These are phyloP conservation scores for Thecaphora frezii DNA, from an alignment of 1,284 basidiomycete genomes.

Conservation along the genomic window DNA sequence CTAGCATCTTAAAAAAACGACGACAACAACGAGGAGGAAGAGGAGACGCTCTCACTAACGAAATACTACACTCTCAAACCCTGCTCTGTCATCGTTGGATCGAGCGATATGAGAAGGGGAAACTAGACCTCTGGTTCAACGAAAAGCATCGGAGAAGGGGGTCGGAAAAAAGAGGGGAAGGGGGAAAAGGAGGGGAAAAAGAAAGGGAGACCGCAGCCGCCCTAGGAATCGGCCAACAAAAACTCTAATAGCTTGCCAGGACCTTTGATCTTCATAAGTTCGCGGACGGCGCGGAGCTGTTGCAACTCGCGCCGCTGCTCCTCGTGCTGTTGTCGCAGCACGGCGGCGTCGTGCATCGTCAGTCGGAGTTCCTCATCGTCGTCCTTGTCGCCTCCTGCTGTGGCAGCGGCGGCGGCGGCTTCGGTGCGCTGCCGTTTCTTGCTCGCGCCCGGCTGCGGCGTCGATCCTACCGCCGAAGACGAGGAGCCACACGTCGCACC, in stretches of 20 bases:
- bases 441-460: slow-evolving; percentile 2
- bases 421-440: slow-evolving; percentile 14
- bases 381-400: slow-evolving; percentile 2
- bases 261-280: slow-evolving; percentile 35
- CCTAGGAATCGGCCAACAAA: no score
- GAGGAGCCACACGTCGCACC: slow-evolving; percentile 5
- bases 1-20: no score
- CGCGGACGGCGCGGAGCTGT: slow-evolving; percentile 41
- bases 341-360: neutral
- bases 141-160: no score
- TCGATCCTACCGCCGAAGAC: neutral
- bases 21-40: no score
- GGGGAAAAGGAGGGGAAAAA: no score
- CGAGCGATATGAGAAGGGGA: no score
- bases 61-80: no score
- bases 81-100: no score
- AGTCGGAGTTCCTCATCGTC: neutral
- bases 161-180: no score
- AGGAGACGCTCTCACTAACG: no score
- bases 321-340: slow-evolving; percentile 14
- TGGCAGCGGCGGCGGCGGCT: slow-evolving; percentile 2
- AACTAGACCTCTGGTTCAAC: no score
- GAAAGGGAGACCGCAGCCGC: no score
- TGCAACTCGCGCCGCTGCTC: slow-evolving; percentile 34
- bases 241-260: slow-evolving; percentile 24